Percentiles rank a stretch among this genome's conserved stretches.
These are phyloP conservation scores for Talaromyces sp. DNA, from an alignment of 2,329 filamentous ascomycete genomes.

Conservation along the genomic window DNA sequence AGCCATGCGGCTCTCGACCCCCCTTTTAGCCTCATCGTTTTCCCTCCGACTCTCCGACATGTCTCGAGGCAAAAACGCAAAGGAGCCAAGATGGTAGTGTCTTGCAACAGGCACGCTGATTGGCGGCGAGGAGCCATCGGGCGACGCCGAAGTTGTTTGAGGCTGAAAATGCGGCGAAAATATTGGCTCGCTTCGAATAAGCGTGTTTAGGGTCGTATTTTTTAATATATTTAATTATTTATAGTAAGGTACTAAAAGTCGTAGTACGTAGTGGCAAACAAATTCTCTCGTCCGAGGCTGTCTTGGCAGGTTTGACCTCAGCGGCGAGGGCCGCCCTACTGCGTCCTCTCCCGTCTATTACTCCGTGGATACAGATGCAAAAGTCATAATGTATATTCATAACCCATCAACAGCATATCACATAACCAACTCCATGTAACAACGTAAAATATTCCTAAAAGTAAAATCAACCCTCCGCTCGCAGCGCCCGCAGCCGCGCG, in stretches of 20 bases:
- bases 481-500: conserved; percentile 34
- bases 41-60: neutral
- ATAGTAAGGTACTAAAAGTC: too few relatives aligned
- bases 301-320: too few relatives aligned
- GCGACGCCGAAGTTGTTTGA: neutral
- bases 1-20: neutral
- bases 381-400: neutral
- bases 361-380: too few relatives aligned
- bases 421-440: neutral
- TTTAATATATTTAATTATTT: too few relatives aligned
- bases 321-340: too few relatives aligned
- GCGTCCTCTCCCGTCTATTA: too few relatives aligned
- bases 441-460: neutral
- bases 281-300: neutral
- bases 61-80: neutral
- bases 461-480: conserved; percentile 27
- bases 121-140: neutral
- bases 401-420: neutral
- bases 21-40: neutral
- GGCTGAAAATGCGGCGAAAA: conserved; percentile 4
- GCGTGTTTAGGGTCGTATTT: neutral
- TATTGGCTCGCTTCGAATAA: neutral
- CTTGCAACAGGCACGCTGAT: neutral
- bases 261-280: neutral
- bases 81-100: neutral